Base-by-base conservation (phyloP, 306 rosid species). In the Inga laurina region DNA sequence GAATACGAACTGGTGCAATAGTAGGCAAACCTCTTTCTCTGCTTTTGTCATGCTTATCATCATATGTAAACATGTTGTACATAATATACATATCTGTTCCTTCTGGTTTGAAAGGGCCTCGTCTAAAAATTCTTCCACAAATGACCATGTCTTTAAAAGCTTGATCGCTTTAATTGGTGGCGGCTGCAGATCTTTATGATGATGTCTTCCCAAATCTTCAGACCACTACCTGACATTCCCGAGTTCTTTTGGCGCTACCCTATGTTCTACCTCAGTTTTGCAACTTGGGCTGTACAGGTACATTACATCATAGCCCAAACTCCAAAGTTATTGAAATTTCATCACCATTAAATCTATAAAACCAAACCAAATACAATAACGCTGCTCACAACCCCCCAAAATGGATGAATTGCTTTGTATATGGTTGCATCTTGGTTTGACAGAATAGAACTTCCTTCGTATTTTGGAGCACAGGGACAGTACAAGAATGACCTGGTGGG, bases 1-100 rank as follows among this genome's bases (percentile, higher is more conserved):
- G 89, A 68, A 84, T 90, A 10, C 93, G 89, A 51, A 90, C 92
- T 61, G 93, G 93, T 64, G 84, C 87, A 81, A 86, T 90, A 74
- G 96, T 92, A 82, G 84, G 91, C 37, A 66, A 78, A 76, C 15
- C 22, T 7, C 44, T 66, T n/a, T 49, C 64, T n/a, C 21, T 44
- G 16, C 56, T 39, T 27, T 19, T 65, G 21, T 3, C 22, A 15
- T 16, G 9, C 72, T 67, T 35, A 18, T 35, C 46, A 16, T 59
- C 27, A 18, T 18, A 67, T 18, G 13, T 37, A 16, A 66, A 57
- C 5, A 19, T 49, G 16, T 3, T 0, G 10, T 45, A 24, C 34
- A 1, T 62, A 11, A 62, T 8, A 62, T 12, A 62, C 37, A 27
- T 15, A 34, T 67, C 12, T 67, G 9, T 37, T 67, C 6, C 21